These are phyloP conservation scores for Gremmenia infestans DNA, from an alignment of 2,329 filamentous ascomycete species.

Conservation along the genomic window DNA sequence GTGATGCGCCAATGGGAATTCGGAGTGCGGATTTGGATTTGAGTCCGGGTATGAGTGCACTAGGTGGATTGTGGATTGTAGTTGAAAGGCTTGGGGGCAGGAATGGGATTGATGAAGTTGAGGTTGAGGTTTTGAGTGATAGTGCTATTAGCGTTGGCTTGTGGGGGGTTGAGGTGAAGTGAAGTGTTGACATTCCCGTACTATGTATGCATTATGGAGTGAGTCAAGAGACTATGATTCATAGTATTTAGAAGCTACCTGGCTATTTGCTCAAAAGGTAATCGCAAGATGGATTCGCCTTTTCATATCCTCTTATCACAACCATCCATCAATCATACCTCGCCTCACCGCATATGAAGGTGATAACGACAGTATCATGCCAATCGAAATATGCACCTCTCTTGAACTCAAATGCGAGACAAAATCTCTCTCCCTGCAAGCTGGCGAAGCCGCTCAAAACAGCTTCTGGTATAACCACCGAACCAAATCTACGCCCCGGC, in stretches of 20 bases:
- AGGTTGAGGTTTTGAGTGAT: constrained; percentile 44
- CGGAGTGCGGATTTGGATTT: constrained; percentile 72
- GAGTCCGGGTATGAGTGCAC: constrained; percentile 52
- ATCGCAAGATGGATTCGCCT: neutral
- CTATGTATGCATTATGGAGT: neutral
- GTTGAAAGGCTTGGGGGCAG: constrained; percentile 67
- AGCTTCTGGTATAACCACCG: constrained; percentile 15
- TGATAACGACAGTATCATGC: neutral
- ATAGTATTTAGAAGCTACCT: neutral
- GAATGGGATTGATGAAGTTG: constrained; percentile 43
- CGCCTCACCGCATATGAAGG: neutral
- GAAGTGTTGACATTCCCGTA: neutral
- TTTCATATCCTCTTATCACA: neutral
- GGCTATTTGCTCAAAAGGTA: neutral
- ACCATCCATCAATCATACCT: neutral
- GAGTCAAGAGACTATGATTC: neutral
- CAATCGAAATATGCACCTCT: neutral
- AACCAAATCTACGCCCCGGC: neutral
- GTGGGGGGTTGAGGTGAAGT: constrained; percentile 26
- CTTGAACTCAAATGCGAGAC: neutral
- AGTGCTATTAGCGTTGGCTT: constrained; percentile 27
- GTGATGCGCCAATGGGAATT: constrained; percentile 60
- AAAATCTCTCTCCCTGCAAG: neutral
- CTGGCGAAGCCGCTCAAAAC: constrained; percentile 6
- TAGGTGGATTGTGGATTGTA: constrained; percentile 69